Evolutionary conservation across 352 stramenopile genomes (phyloP), one percentile per base, ranked within the genome.

Genomic region (Pythium myriotylum): DNA sequence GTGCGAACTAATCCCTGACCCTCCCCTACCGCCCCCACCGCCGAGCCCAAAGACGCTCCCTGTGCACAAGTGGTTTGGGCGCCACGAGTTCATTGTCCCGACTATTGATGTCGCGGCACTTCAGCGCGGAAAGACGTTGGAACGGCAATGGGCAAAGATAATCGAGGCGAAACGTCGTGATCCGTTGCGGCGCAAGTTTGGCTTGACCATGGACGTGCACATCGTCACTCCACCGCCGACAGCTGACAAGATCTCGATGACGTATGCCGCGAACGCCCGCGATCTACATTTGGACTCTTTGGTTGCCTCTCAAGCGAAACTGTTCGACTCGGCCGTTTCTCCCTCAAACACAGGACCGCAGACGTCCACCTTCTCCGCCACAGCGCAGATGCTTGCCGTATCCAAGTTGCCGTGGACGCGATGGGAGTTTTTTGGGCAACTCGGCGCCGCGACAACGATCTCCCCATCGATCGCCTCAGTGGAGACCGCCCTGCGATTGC

Each of bases 81-180:
- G 65, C 17, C 42, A 62, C 17, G 75, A 86, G 37, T 86, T 86
- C 48, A 42, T 73, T 12, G 62, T 82, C 3, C 71, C 74, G 9
- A 50, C 40, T 2, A 14, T 79, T 1, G 14, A 48, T 7, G 62
- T 65, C 19, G 24, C 54, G 2, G 67, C 74, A 2, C 41, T 79
- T 0, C 47, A 39, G 32, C 61, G 63, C 14, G 73, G 73, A 2
- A 69, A 65, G 17, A 33, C 26, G 2, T 14, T 74, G 26, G 40
- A 62, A 35, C 37, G 35, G 2, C 7, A 51, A 33, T 77, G 60
- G 60, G 29, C 52, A 2, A 24, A 51, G 24, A 16, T 55, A 12
- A 24, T 60, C 6, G 27, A n/a, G 22, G 23, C 41, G 13, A 62
- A 60, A 48, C 42, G 22, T 1, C 23, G 12, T 10, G 27, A 59